Evolutionary conservation across 2,329 filamentous ascomycete genomes (phyloP).

Genomic region (Aureobasidium sp.): DNA sequence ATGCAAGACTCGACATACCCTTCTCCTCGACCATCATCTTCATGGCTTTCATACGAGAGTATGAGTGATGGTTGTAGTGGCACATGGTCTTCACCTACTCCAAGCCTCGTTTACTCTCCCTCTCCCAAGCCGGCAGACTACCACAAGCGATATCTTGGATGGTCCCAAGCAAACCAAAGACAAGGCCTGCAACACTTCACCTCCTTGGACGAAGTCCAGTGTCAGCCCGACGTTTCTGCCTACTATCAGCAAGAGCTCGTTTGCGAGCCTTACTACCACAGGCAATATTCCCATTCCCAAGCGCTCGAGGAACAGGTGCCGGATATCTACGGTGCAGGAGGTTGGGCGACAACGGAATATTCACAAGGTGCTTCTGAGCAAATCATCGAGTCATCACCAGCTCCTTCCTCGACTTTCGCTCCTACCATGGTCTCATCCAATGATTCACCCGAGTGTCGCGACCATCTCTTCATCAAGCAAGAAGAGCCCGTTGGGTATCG

Average conservation of each 20-base stretch:
- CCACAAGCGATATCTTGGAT: not conserved
- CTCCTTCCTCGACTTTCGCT: not conserved
- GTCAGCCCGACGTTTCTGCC: not conserved
- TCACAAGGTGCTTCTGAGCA: not conserved
- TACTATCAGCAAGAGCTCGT: not conserved
- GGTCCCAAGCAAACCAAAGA: not conserved
- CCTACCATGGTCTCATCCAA: not conserved
- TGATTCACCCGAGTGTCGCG: not conserved
- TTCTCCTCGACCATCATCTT: not conserved
- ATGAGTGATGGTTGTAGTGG: slow-evolving; percentile 6
- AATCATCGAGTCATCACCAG: not conserved
- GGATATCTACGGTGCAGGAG: not conserved
- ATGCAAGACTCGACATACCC: slow-evolving; percentile 4
- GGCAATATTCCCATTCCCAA: not conserved
- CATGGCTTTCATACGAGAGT: not conserved
- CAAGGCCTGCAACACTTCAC: not conserved
- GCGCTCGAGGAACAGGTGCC: not conserved
- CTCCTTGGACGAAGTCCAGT: not conserved
- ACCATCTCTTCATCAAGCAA: not conserved
- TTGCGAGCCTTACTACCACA: not conserved
- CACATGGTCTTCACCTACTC: slow-evolving; percentile 10
- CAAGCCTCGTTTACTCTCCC: not conserved
- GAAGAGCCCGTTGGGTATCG: not conserved
- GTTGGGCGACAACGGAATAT: not conserved
- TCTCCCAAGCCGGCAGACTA: not conserved